Base-by-base conservation (phyloP, 257 asterid species). In the Ajuga chamaepitys region DNA sequence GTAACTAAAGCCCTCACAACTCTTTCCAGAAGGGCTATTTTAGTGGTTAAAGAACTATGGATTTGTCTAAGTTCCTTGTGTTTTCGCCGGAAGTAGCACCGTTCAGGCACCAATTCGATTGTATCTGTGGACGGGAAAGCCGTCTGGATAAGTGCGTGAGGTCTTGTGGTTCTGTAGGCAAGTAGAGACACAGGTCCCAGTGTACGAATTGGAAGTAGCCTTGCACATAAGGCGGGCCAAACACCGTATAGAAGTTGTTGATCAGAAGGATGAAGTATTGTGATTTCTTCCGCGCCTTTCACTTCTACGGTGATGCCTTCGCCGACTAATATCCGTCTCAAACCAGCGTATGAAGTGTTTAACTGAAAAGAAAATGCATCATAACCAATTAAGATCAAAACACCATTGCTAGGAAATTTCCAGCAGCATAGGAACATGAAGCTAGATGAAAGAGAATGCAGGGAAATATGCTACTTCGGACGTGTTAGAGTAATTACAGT, bases 281-380 rank as follows among this genome's bases (percentile, higher is more conserved):
- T 75, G 13, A 88, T 78, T 77, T 82, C 93, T 78, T 86, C 73
- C 9, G 95, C 95, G 4, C 85, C 83, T 67, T 72, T 74, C 65
- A 88, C 84, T 79, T 84, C 96, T 45, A 88, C 61, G 1, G 85
- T 80, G 62, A 91, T 85, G 70, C 95, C 98, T 81, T 91, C 84
- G 47, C 88, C 80, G 13, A 91, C 89, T 35, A 81, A 80, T 56
- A 88, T 80, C 64, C 80, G 79, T 58, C 82, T 77, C 79, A 91
- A 75, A 64, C 89, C 91, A 58, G 76, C 53, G 75, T 72, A 65
- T 7, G 95, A 75, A 51, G 61, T 64, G 75, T 86, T 82, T 58
- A 67, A 46, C 96, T 88, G 96, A 47, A 57, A 53, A 38, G 66
- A 8, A 68, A 21, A 44, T 59, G 37, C 21, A 6, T 38, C 24